A percentile compares a stretch with the other conserved stretches of the same genome.
Evolutionary conservation across 306 rosid species (phyloP).

Genomic region (Mucuna pruriens): DNA sequence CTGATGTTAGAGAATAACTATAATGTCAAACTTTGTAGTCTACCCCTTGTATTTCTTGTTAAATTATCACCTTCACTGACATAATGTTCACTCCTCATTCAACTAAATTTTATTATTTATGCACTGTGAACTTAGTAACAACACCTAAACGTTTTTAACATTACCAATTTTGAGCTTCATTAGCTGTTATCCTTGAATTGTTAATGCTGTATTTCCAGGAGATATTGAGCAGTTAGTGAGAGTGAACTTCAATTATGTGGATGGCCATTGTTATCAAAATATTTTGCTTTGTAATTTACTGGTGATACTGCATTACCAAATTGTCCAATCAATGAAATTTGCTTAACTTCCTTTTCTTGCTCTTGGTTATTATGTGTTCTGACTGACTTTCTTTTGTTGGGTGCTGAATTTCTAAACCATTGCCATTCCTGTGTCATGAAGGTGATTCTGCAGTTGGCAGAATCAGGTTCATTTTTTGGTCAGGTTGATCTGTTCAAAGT

Average conservation of each 20-base stretch:
- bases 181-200: constrained; percentile 6
- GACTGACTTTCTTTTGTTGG: constrained; percentile 28
- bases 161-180: constrained; percentile 5
- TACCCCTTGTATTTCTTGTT: neutral
- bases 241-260: neutral
- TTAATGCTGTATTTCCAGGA: constrained; percentile 9
- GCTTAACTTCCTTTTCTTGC: constrained; percentile 17
- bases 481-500: constrained; percentile 98
- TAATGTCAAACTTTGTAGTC: neutral
- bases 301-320: constrained; percentile 5
- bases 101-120: neutral
- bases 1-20: neutral
- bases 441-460: constrained; percentile 95
- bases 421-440: constrained; percentile 53
- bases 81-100: neutral
- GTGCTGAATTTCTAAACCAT: constrained; percentile 27
- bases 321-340: constrained; percentile 14
- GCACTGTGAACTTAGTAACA: neutral
- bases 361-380: constrained; percentile 19
- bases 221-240: neutral
- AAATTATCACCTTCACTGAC: neutral
- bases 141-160: neutral
- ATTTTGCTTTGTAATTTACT: constrained; percentile 18
- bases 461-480: constrained; percentile 94
- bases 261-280: constrained; percentile 24